phyloP scores from a whole-genome alignment of 2,329 filamentous ascomycete genomes.

The Chaetothyriales sp. region DNA sequence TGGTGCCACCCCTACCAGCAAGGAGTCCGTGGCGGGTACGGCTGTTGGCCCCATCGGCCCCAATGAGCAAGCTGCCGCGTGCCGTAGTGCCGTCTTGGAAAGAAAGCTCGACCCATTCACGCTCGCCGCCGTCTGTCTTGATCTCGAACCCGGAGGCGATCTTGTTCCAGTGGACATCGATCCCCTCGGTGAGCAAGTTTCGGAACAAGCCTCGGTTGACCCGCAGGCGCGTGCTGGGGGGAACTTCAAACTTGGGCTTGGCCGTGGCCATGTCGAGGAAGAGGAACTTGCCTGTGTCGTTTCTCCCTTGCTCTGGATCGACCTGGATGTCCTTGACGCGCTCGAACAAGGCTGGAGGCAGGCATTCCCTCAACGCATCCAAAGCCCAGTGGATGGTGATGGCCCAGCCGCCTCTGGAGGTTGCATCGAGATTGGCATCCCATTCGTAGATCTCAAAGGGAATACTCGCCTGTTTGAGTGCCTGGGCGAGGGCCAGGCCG shows the following conservation, averaged over 20 bases:
- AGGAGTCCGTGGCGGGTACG: slow-evolving; percentile 11
- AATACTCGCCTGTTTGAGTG: slow-evolving; percentile 16
- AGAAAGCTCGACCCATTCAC: slow-evolving; percentile 1
- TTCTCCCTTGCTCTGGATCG: slow-evolving; percentile 18
- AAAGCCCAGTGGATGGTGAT: slow-evolving; percentile 23
- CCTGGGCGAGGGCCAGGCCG: slow-evolving; percentile 13
- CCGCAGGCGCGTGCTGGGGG: slow-evolving; percentile 18
- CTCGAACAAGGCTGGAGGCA: slow-evolving; percentile 16
- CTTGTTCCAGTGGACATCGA: slow-evolving; percentile 19
- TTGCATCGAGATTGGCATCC: slow-evolving; percentile 6
- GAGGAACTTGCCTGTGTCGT: slow-evolving; percentile 19
- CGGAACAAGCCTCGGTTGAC: slow-evolving; percentile 21
- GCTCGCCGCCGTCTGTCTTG: not conserved
- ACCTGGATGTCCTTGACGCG: slow-evolving; percentile 17
- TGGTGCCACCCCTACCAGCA: slow-evolving; percentile 15
- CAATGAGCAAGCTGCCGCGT: slow-evolving; percentile 15
- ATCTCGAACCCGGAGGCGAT: slow-evolving; percentile 8
- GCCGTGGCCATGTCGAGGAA: slow-evolving; percentile 21
- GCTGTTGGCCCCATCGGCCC: slow-evolving; percentile 19
- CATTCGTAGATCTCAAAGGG: slow-evolving; percentile 22
- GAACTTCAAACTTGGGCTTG: slow-evolving; percentile 20
- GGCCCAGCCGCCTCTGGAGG: slow-evolving; percentile 15
- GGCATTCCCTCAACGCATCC: slow-evolving; percentile 11
- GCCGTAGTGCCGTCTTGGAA: slow-evolving; percentile 14
- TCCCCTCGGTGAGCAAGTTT: slow-evolving; percentile 16